phyloP scores from a whole-genome alignment of 2,329 filamentous ascomycete species.

The Fusarium sp. region DNA sequence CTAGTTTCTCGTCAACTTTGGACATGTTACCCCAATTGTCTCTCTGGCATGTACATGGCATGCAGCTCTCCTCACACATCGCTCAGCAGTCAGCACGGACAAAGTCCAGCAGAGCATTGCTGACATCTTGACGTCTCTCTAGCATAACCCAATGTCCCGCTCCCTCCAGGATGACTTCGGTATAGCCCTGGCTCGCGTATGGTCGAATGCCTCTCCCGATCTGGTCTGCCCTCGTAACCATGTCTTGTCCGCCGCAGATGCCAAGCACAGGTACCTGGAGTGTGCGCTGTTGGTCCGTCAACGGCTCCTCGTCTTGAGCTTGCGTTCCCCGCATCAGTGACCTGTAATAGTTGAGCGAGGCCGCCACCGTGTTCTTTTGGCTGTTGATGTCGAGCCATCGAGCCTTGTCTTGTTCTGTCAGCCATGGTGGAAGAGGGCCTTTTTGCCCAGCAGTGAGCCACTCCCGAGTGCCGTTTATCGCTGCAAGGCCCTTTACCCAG shows the following conservation, averaged over 20 bases:
- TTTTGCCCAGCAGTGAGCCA: slow-evolving; percentile 23
- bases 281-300: slow-evolving; percentile 29
- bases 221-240: slow-evolving; percentile 21
- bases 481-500: slow-evolving; percentile 20
- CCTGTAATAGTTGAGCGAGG: slow-evolving; percentile 33
- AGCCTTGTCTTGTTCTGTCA: slow-evolving; percentile 21
- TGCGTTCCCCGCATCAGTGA: slow-evolving; percentile 29
- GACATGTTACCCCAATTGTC: background rate
- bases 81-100: background rate
- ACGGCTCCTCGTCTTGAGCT: slow-evolving; percentile 21
- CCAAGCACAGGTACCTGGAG: slow-evolving; percentile 30
- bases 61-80: background rate
- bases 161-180: slow-evolving; percentile 8
- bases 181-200: slow-evolving; percentile 24
- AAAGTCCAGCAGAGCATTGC: slow-evolving; percentile 22
- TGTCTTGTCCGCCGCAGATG: slow-evolving; percentile 24
- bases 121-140: slow-evolving; percentile 25
- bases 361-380: slow-evolving; percentile 13
- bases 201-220: slow-evolving; percentile 5
- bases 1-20: slow-evolving; percentile 1
- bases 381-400: slow-evolving; percentile 15
- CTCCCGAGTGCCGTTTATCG: slow-evolving; percentile 14
- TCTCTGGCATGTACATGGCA: background rate
- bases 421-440: slow-evolving; percentile 8
- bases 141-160: slow-evolving; percentile 38